Percentiles rank a stretch among this genome's conserved stretches.
These are phyloP conservation scores for Hymenoscyphus albidus DNA, from an alignment of 2,329 filamentous ascomycete genomes.

Conservation along the genomic window DNA sequence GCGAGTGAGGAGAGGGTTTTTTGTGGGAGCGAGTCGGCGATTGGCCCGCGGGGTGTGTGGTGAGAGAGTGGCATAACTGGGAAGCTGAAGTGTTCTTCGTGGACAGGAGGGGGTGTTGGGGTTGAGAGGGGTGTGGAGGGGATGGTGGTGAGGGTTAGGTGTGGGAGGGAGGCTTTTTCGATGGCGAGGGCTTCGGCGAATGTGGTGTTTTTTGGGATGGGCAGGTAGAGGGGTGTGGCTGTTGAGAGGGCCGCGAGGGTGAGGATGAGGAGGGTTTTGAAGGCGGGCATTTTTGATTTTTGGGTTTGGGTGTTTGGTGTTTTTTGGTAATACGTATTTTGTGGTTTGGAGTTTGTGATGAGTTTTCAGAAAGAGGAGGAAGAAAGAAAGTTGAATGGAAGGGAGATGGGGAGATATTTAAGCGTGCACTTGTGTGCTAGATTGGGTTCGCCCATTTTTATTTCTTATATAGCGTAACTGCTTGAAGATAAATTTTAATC, in stretches of 20 bases:
- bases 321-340: not conserved
- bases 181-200: too few species aligned
- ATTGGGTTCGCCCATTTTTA: not conserved
- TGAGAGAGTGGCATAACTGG: not conserved
- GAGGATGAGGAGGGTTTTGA: not conserved
- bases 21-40: not conserved
- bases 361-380: not conserved
- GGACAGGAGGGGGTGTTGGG: not conserved
- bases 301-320: too few species aligned
- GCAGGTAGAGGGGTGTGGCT: too few species aligned
- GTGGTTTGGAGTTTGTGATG: not conserved
- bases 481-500: not conserved
- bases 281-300: not conserved
- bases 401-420: not conserved
- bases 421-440: not conserved
- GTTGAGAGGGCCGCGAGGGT: not conserved
- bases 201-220: too few species aligned
- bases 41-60: not conserved
- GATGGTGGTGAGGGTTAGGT: too few species aligned
- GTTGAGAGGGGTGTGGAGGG: not conserved
- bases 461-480: not conserved
- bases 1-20: not conserved
- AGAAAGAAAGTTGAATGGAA: not conserved
- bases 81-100: not conserved
- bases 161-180: too few species aligned